Conservation (phyloP, 108 stramenopile species). For the Cyclostephanos tholiformis region DNA sequence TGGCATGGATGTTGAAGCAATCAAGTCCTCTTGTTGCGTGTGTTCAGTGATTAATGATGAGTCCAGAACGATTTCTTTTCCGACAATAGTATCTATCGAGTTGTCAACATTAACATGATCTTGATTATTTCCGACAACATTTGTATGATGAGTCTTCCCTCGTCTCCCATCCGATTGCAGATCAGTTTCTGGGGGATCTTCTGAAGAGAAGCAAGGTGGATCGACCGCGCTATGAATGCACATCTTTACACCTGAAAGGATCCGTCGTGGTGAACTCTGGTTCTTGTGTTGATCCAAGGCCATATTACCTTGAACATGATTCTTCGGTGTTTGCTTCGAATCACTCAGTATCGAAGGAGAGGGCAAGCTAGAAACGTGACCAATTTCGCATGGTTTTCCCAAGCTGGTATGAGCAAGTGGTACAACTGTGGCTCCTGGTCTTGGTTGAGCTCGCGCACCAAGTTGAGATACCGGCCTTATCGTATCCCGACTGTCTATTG, state of each 20-base stretch:
- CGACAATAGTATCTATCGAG: slow-evolving; percentile 7
- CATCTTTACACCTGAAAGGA: background rate
- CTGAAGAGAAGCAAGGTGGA: slow-evolving; percentile 18
- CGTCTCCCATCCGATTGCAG: background rate
- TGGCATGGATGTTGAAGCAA: background rate
- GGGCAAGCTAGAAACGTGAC: background rate
- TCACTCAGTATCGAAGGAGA: background rate
- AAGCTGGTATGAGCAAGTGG: background rate
- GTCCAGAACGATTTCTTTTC: slow-evolving; percentile 12
- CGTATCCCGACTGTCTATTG: background rate
- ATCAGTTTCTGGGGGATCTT: slow-evolving; percentile 19
- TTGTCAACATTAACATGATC: background rate
- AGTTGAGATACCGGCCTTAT: slow-evolving; percentile 4
- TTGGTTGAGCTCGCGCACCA: background rate
- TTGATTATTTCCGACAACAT: background rate
- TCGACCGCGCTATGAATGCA: slow-evolving; percentile 10
- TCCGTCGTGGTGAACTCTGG: background rate
- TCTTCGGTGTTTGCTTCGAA: background rate
- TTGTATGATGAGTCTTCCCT: background rate
- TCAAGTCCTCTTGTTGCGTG: background rate
- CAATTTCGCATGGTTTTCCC: background rate
- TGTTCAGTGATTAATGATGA: slow-evolving; percentile 6
- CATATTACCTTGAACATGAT: background rate
- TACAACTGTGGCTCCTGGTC: background rate
- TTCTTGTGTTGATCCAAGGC: background rate